Base-by-base conservation (phyloP, 169 alveolate genomes). In the Eimeria brunetti region DNA sequence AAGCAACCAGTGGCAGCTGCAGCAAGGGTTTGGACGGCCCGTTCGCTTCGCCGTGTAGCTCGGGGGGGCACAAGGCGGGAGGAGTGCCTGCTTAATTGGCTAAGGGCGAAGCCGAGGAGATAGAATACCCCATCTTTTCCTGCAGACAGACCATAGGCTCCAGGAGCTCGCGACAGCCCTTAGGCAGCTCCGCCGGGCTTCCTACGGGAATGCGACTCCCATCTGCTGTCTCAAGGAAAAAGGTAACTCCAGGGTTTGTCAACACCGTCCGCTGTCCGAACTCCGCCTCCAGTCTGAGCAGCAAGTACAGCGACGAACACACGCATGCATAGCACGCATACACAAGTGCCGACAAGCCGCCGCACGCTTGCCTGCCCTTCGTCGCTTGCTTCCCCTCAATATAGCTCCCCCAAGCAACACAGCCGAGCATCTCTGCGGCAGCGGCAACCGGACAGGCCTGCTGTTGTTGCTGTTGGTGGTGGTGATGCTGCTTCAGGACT, bases 401-500 rank as follows among this genome's bases (percentile, higher is more conserved):
- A 80, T 20, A 5, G 36, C 7, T 51, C 80, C 51, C 44, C 80
- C 51, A 69, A 69, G 46, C 30, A 69, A n/a, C 51, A 69, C 8
- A 5, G 14, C 51, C 51, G n/a, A 30, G 80, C 24, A 27, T 33
- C 80, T n/a, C 44, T 24, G 75, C 44, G 41, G n/a, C 16, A n/a
- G 20, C 36, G n/a, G 41, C 41, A 64, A 64, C 14, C 0, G 80
- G 46, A 12, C 5, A 16, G 49, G 46, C 51, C 14, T 53, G 60
- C 60, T 53, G 20, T 16, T 53, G 60, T 49, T 33, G 46, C 51
- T 69, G 24, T 49, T 69, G 80, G 27, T 33, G 80, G 30, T 69
- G 80, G 30, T 69, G 80, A n/a, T 69, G 80, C 80, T 69, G 80
- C 69, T 73, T 96, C 96, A 95, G 97, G 96, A 75, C 98, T 97